These are phyloP conservation scores for Mycena galopus DNA, from an alignment of 768 basidiomycete genomes.

Conservation along the genomic window DNA sequence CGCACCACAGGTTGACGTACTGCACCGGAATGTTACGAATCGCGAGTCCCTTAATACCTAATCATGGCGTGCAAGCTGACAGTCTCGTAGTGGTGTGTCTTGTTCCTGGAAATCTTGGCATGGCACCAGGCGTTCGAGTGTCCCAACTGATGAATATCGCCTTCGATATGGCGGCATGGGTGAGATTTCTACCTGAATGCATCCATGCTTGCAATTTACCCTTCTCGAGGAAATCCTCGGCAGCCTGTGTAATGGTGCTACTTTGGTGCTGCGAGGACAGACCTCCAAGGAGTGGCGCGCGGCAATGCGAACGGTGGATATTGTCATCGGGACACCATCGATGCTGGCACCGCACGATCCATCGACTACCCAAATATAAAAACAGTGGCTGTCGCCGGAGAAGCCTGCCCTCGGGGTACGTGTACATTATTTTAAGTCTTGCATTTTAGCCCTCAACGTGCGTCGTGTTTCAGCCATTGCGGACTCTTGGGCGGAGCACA, in stretches of 20 bases:
- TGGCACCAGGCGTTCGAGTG: constrained; percentile 68
- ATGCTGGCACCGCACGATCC: constrained; percentile 65
- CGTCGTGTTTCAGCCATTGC: constrained; percentile 46
- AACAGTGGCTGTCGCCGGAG: constrained; percentile 68
- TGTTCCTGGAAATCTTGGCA: constrained; percentile 68
- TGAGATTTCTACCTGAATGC: not conserved
- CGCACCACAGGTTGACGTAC: constrained; percentile 60
- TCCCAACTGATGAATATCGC: constrained; percentile 74
- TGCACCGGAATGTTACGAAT: constrained; percentile 70
- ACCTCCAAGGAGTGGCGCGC: constrained; percentile 62
- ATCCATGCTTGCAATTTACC: constrained; percentile 39
- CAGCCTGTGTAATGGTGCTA: constrained; percentile 63
- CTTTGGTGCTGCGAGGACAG: constrained; percentile 66
- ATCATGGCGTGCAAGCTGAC: not conserved
- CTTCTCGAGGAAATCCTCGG: constrained; percentile 66
- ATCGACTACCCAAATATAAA: constrained; percentile 67
- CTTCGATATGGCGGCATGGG: constrained; percentile 79
- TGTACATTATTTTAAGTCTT: not conserved
- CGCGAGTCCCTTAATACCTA: constrained; percentile 45
- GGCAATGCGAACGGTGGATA: constrained; percentile 63
- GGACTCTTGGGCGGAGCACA: constrained; percentile 59
- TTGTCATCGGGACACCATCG: constrained; percentile 67
- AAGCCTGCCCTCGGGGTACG: constrained; percentile 65
- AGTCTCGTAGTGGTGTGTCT: constrained; percentile 54
- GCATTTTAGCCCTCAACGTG: not conserved